These are phyloP conservation scores for Daldinia bambusicola DNA, from an alignment of 495 filamentous ascomycete genomes.

Conservation along the genomic window DNA sequence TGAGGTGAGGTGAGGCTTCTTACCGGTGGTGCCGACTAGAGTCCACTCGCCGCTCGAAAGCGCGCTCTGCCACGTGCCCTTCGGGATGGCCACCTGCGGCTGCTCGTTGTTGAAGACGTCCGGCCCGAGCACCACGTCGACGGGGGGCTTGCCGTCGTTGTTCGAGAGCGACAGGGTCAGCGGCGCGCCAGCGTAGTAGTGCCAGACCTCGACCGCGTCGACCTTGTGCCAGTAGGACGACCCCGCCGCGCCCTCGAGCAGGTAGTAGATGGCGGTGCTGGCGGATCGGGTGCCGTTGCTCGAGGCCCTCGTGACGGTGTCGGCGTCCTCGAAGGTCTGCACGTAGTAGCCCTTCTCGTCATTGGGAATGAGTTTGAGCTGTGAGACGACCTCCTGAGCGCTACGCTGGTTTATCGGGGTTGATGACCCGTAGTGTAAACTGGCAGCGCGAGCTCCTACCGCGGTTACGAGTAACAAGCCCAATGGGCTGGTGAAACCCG, in stretches of 20 bases:
- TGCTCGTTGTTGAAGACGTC: slow-evolving; percentile 53
- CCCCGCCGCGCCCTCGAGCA: slow-evolving; percentile 55
- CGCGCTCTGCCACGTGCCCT: slow-evolving; percentile 57
- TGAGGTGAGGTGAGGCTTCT: background rate
- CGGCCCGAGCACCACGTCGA: slow-evolving; percentile 64
- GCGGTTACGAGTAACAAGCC: slow-evolving; percentile 21
- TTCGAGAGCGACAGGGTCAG: slow-evolving; percentile 51
- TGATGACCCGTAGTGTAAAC: slow-evolving; percentile 1
- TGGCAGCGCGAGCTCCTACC: slow-evolving; percentile 4
- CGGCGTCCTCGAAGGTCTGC: slow-evolving; percentile 57
- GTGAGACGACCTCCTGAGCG: slow-evolving; percentile 52
- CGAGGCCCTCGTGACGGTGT: slow-evolving; percentile 17
- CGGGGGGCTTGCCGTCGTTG: slow-evolving; percentile 43
- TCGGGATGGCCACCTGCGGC: slow-evolving; percentile 56
- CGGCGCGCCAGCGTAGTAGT: slow-evolving; percentile 62
- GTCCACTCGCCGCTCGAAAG: slow-evolving; percentile 58
- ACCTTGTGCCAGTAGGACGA: slow-evolving; percentile 59
- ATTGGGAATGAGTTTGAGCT: slow-evolving; percentile 55
- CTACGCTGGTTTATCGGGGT: slow-evolving; percentile 38
- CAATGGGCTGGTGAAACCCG: slow-evolving; percentile 4
- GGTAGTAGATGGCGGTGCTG: slow-evolving; percentile 63
- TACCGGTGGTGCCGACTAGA: slow-evolving; percentile 59
- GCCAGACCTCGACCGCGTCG: slow-evolving; percentile 61
- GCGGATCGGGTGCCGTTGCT: slow-evolving; percentile 51
- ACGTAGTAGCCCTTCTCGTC: slow-evolving; percentile 59